phyloP scores from a whole-genome alignment of 2,329 filamentous ascomycete species.

The Fusarium torulosum region DNA sequence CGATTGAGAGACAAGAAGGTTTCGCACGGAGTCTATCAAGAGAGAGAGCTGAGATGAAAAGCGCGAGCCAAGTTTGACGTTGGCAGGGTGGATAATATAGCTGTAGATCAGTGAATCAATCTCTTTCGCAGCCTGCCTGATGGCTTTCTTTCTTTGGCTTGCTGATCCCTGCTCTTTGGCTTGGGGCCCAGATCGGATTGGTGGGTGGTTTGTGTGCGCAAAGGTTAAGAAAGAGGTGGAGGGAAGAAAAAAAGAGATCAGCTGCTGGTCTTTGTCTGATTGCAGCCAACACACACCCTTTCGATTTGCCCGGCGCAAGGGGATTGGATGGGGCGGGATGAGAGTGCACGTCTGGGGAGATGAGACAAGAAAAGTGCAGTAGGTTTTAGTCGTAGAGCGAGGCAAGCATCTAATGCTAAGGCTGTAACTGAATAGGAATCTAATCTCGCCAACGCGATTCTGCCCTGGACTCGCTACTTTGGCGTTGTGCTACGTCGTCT shows the following conservation, averaged over 20 bases:
- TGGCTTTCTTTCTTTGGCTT: conserved; percentile 10
- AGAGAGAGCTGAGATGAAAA: conserved; percentile 16
- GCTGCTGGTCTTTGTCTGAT: conserved; percentile 32
- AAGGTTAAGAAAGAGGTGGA: conserved; percentile 4
- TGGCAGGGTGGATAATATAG: conserved; percentile 22
- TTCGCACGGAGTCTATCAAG: neutral
- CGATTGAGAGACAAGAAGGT: neutral
- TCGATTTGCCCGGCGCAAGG: conserved; percentile 33
- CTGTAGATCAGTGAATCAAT: conserved; percentile 14
- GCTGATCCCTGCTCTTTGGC: conserved; percentile 1
- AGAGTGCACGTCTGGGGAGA: conserved; percentile 40
- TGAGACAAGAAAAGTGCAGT: conserved; percentile 22
- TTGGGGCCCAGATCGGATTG: neutral
- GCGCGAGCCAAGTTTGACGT: conserved; percentile 24
- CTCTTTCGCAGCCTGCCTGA: conserved; percentile 8
- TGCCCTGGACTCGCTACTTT: conserved; percentile 8
- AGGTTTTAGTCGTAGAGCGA: conserved; percentile 13
- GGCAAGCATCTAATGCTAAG: neutral
- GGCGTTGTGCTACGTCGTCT: neutral
- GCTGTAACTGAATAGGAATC: neutral
- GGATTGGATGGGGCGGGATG: conserved; percentile 24
- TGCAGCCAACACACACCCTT: conserved; percentile 38
- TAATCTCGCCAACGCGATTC: neutral
- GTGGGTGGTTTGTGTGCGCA: conserved; percentile 16
- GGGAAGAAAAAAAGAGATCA: conserved; percentile 13